A percentile compares a stretch with the other conserved stretches of the same genome.
These are phyloP conservation scores for Cladophialophora immunda DNA, from an alignment of 2,329 filamentous ascomycete species.

Conservation along the genomic window DNA sequence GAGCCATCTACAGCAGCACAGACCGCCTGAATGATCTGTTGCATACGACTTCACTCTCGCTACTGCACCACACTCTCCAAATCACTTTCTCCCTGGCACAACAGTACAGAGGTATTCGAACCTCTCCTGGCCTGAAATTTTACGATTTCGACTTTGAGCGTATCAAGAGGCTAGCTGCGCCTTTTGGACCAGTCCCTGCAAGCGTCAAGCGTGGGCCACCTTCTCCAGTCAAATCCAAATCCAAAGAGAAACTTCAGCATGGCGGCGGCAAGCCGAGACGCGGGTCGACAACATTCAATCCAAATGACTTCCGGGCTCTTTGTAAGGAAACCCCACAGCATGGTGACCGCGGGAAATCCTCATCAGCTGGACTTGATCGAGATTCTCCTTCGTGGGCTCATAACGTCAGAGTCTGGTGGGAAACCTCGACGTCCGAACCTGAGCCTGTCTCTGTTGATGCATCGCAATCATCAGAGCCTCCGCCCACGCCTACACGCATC, in stretches of 20 bases:
- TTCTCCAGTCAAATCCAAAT: conserved; percentile 68
- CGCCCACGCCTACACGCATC: conserved; percentile 77
- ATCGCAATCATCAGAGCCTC: conserved; percentile 56
- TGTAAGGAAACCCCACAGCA: conserved; percentile 64
- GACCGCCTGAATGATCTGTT: conserved; percentile 86
- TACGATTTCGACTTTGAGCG: conserved; percentile 78
- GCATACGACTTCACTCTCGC: conserved; percentile 81
- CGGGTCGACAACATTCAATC: conserved; percentile 65
- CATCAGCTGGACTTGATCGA: conserved; percentile 45
- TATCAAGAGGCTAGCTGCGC: conserved; percentile 81
- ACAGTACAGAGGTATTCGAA: conserved; percentile 77
- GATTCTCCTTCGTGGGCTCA: conserved; percentile 79
- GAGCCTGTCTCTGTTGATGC: conserved; percentile 38
- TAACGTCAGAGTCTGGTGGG: conserved; percentile 80
- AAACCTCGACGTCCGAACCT: conserved; percentile 55
- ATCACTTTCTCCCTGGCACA: conserved; percentile 88
- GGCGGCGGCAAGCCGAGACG: conserved; percentile 44
- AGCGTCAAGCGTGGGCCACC: conserved; percentile 61
- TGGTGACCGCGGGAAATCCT: conserved; percentile 43
- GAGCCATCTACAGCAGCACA: conserved; percentile 95
- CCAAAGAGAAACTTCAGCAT: conserved; percentile 73
- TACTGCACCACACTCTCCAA: conserved; percentile 80
- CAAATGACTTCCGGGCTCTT: conserved; percentile 84
- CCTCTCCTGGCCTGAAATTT: conserved; percentile 78
- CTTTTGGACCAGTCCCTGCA: conserved; percentile 77